phyloP scores from a whole-genome alignment of 306 rosid genomes.

The Rosa persica region DNA sequence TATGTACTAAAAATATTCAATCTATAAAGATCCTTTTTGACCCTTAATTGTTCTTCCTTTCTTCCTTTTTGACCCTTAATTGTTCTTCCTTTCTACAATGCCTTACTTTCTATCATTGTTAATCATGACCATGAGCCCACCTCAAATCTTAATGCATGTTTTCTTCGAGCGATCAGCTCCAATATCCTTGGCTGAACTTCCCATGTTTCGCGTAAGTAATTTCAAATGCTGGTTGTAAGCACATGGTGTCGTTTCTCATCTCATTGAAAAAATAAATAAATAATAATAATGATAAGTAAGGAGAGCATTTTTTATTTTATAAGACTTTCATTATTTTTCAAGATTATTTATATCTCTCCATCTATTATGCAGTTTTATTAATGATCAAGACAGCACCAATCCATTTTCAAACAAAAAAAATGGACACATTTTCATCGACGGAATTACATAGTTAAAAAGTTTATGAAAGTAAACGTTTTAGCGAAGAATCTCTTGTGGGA shows the following conservation, averaged over 20 bases:
- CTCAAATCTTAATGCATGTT: not conserved
- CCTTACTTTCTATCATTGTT: not conserved
- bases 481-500: no score
- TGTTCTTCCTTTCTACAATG: slow-evolving; percentile 10
- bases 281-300: no score
- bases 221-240: not conserved
- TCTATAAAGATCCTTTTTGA: slow-evolving; percentile 5
- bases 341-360: no score
- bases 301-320: no score
- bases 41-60: slow-evolving; percentile 2
- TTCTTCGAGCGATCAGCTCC: not conserved
- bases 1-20: not conserved
- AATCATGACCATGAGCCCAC: not conserved
- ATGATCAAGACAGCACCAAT: no score
- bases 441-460: no score
- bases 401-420: no score
- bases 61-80: not conserved
- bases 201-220: not conserved
- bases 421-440: no score
- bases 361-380: no score
- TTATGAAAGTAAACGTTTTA: no score
- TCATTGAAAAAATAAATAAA: no score
- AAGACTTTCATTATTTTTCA: no score
- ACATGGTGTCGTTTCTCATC: not conserved
- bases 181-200: not conserved